Evolutionary conservation across 345 rosid species (phyloP).

Genomic region (Psidium friedrichsthalianum): DNA sequence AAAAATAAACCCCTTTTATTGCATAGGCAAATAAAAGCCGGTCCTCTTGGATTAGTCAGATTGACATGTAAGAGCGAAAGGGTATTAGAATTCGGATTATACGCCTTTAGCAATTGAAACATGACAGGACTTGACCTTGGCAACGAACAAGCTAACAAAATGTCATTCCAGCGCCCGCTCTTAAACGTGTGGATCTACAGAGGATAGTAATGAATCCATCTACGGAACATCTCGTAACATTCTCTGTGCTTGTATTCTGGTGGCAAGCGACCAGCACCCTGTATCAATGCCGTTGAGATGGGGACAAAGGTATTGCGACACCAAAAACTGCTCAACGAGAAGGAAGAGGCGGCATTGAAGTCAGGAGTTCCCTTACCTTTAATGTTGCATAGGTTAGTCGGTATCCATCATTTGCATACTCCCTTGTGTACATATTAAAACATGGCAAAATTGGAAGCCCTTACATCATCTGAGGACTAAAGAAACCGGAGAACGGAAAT

Average conservation of each 20-base stretch:
- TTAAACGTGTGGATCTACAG: neutral
- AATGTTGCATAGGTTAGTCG: slow-evolving; percentile 9
- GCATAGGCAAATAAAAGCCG: too few species aligned
- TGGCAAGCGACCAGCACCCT: slow-evolving; percentile 25
- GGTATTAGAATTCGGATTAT: too few species aligned
- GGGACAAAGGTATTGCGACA: neutral
- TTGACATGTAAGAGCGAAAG: too few species aligned
- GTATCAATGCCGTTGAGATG: neutral
- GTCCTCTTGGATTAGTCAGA: too few species aligned
- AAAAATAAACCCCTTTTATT: too few species aligned
- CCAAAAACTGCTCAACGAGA: neutral
- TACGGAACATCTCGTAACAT: slow-evolving; percentile 18
- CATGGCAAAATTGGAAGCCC: neutral
- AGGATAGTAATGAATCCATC: slow-evolving; percentile 13
- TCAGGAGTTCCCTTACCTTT: neutral
- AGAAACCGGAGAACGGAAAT: too few species aligned
- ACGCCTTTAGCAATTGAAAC: too few species aligned
- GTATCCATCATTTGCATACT: slow-evolving; percentile 1
- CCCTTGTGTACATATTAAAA: slow-evolving; percentile 2
- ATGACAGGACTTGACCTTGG: too few species aligned
- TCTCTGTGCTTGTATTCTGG: slow-evolving; percentile 12
- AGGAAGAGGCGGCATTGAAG: neutral
- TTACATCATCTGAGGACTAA: neutral
- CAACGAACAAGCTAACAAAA: too few species aligned
- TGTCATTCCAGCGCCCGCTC: too few species aligned